phyloP scores from a whole-genome alignment of 2,329 filamentous ascomycete genomes.

The Davidsoniella eucalypti region DNA sequence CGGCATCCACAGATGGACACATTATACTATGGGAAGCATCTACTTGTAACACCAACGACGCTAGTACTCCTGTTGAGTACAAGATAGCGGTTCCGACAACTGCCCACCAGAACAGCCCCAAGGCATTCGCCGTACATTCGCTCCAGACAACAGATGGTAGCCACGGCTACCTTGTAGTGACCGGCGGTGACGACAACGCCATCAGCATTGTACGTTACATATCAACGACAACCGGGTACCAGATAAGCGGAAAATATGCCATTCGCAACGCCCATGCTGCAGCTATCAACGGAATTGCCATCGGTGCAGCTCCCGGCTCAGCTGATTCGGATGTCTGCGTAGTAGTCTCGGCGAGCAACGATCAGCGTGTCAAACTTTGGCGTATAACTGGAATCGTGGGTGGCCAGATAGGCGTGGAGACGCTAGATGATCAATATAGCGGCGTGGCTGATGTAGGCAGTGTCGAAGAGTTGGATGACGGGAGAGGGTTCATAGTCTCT shows the following conservation, averaged over 20 bases:
- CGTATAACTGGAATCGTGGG: conserved; percentile 17
- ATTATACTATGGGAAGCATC: conserved; percentile 40
- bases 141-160: conserved; percentile 56
- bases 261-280: conserved; percentile 51
- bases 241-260: conserved; percentile 8
- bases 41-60: background rate
- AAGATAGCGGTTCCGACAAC: conserved; percentile 21
- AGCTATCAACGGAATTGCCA: conserved; percentile 43
- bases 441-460: conserved; percentile 44
- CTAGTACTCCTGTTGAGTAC: conserved; percentile 14
- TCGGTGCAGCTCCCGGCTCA: background rate
- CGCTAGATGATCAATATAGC: conserved; percentile 37
- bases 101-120: conserved; percentile 71
- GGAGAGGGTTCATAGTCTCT: conserved; percentile 22
- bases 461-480: conserved; percentile 24
- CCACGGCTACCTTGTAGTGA: conserved; percentile 37
- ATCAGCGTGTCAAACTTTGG: conserved; percentile 45
- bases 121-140: conserved; percentile 37
- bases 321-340: background rate
- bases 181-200: conserved; percentile 80
- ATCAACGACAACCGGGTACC: conserved; percentile 3
- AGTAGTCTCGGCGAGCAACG: conserved; percentile 36
- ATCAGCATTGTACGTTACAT: conserved; percentile 29
- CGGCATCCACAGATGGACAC: conserved; percentile 68
- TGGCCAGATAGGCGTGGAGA: conserved; percentile 18